Evolutionary conservation across 768 basidiomycete species (phyloP), one percentile per base, ranked within the genome.

Genomic region (Tylopilus cervinicoccineus): DNA sequence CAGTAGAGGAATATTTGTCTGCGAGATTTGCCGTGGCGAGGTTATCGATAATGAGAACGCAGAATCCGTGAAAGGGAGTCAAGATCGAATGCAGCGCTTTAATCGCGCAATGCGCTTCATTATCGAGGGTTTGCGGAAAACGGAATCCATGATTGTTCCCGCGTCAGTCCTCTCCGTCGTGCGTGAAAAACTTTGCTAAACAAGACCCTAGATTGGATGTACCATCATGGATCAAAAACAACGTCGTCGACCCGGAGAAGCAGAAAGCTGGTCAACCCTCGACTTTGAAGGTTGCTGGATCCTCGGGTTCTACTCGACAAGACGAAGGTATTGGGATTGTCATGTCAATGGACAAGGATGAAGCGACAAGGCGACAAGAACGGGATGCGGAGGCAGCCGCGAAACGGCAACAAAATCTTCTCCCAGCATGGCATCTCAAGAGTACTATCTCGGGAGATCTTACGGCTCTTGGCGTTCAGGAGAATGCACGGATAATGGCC

Each of bases 21-120:
- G 96, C 67, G 93, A 95, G 64, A 81, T 87, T 52, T 98, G 95
- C 61, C 79, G 76, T 27, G 82, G 81, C 22, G 93, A 95, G 64
- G 78, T 98, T 13, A 75, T 89, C 23, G 90, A 97, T 66, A 94
- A 96, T 59, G 92, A 94, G 68, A 86, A 93, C 55, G 82, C 87
- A 9, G 92, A 91, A 69, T 87, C 81, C 50, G 86, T 88, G 6
- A 72, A 73, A 50, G 90, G 89, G 10, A 90, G 85, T 58, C 88
- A 95, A 70, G 95, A 98, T 66, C 79, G 91, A 50, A 96, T 98
- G 93, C 88, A 93, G 68, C 75, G 92, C 53, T 93, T 98, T 67
- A 95, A 96, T 66, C 76, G 82, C 53, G 89, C 93, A 65, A 94
- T 94, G 76, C 78, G 85, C 27, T 87, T 86, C 59, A 82, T 98